These are phyloP conservation scores for Candida loeiensis DNA, from an alignment of 805 yeast species.

Conservation along the genomic window DNA sequence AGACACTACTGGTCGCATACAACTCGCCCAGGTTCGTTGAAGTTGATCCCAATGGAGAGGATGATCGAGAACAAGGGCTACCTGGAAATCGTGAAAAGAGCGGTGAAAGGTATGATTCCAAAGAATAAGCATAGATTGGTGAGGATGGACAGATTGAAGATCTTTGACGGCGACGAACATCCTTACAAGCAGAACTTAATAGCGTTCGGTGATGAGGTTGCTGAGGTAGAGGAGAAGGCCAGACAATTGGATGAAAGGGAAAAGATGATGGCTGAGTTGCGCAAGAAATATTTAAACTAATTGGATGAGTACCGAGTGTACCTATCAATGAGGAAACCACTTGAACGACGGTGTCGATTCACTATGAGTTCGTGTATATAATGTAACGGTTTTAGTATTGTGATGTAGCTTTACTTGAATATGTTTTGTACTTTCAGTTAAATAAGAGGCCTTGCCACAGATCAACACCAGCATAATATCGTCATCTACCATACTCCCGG, in stretches of 20 bases:
- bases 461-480: no score
- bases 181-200: constrained; percentile 81
- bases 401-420: no score
- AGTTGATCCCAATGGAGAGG: constrained; percentile 75
- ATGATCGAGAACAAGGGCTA: constrained; percentile 77
- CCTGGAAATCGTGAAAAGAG: constrained; percentile 78
- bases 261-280: constrained; percentile 28
- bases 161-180: constrained; percentile 82
- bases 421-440: no score
- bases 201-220: constrained; percentile 80
- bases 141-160: constrained; percentile 80
- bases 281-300: constrained; percentile 31
- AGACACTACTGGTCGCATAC: constrained; percentile 89
- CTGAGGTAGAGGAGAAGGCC: constrained; percentile 44
- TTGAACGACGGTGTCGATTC: no score
- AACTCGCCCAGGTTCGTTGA: constrained; percentile 84
- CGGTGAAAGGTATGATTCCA: constrained; percentile 96
- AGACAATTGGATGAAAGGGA: constrained; percentile 36
- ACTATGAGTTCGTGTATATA: neutral
- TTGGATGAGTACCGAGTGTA: neutral
- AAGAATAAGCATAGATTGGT: constrained; percentile 77
- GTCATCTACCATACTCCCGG: neutral
- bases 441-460: no score
- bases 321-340: no score
- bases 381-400: neutral